These are phyloP conservation scores for Middelhovenomyces tepae DNA, from an alignment of 805 yeast genomes.

Conservation along the genomic window DNA sequence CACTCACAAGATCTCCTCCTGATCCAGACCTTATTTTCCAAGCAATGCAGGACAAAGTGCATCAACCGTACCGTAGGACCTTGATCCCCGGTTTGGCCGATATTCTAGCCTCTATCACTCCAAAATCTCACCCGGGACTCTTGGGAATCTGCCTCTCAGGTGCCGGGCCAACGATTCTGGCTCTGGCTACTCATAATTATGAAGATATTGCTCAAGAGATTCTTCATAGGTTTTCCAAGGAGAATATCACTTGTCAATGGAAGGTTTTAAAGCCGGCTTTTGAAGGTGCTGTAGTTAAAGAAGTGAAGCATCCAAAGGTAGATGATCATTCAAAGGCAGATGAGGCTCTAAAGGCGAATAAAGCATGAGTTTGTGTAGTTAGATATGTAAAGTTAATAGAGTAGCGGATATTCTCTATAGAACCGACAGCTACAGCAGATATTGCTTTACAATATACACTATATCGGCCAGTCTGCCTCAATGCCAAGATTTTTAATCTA, in stretches of 20 bases:
- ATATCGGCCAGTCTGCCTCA: too few relatives aligned
- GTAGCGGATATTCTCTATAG: too few relatives aligned
- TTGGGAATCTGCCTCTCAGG: conserved; percentile 94
- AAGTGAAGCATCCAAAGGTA: conserved; percentile 16
- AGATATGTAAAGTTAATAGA: too few relatives aligned
- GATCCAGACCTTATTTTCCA: conserved; percentile 76
- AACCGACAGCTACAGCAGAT: too few relatives aligned
- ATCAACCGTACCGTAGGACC: conserved; percentile 92
- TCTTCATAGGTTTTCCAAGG: conserved; percentile 54
- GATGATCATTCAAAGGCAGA: neutral
- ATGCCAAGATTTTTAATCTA: too few relatives aligned
- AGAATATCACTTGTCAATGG: conserved; percentile 70
- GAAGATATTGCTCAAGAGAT: conserved; percentile 76
- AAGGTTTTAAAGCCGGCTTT: conserved; percentile 74
- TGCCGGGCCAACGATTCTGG: conserved; percentile 95
- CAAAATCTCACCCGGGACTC: conserved; percentile 72
- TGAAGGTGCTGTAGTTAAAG: conserved; percentile 68
- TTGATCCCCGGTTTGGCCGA: conserved; percentile 87
- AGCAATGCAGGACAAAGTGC: conserved; percentile 94
- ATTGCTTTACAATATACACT: too few relatives aligned
- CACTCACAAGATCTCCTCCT: conserved; percentile 78
- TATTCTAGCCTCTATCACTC: conserved; percentile 71
- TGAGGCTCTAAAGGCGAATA: too few relatives aligned
- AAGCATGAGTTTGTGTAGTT: too few relatives aligned
- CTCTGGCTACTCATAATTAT: conserved; percentile 82